Base-by-base conservation (phyloP, 2,329 filamentous ascomycete genomes). In the Colletotrichum orchidophilum region DNA sequence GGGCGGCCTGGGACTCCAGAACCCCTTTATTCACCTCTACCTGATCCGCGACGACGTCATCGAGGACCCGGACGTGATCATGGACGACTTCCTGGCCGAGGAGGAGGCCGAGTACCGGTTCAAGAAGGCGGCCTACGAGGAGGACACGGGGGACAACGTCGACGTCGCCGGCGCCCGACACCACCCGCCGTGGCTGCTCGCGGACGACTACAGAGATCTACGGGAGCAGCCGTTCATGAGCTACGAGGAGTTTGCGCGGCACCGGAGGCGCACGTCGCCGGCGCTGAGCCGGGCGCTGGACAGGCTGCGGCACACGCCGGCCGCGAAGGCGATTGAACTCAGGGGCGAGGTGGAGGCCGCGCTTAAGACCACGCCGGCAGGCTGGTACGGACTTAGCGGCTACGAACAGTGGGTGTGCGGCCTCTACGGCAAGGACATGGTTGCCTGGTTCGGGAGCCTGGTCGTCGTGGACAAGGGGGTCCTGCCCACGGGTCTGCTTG, bases 1-100 rank as follows among this genome's bases (percentile, higher is more conserved):
- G 5, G 83, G 83, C 29, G 83, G 83, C 1, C 76, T 84, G 1
- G 82, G 81, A 26, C 75, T 85, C 11, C 77, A 80, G 29, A 83
- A 82, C 70, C 81, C 81, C 27, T 75, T 75, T 39, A 63, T 75
- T 15, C 57, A 74, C 24, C 74, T 80, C 3, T 71, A 75, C 27
- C 79, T 77, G 57, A 52, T 76, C 26, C 76, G 76, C 24, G 75
- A 78, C 57, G 57, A 63, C 12, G 76, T 78, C 15, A 68, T 65
- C 60, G 71, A 76, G 58, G 42, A 74, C 75, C 78, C 75, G 26
- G 73, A 64, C 58, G 74, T 73, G 29, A 70, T 61, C 21, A 69
- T 81, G 13, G 73, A 77, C 26, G 69, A 77, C 5, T 77, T 77
- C 24, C 72, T 80, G 24, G 76, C 81, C 39, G 70, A 74, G 1